Conservation (phyloP, 1,284 basidiomycete genomes). For the Cryptococcus sp. region DNA sequence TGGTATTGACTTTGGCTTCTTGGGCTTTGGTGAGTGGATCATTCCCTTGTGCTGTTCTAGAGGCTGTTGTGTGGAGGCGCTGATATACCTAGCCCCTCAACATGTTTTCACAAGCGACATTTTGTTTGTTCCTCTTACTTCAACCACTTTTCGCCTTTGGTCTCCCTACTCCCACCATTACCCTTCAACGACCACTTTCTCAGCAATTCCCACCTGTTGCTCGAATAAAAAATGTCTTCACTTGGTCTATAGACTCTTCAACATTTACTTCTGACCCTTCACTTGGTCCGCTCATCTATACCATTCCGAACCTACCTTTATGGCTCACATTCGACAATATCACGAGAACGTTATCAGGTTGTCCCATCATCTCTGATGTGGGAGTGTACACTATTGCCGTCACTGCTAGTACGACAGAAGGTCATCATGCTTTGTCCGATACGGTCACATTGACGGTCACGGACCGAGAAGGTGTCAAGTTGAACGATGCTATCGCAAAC, state of each 20-base stretch:
- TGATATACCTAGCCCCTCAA: too few species aligned
- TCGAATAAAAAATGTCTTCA: slow-evolving; percentile 32
- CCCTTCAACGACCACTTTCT: slow-evolving; percentile 36
- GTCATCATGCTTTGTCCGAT: slow-evolving; percentile 15
- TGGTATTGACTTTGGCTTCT: neutral
- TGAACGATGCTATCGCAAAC: slow-evolving; percentile 14
- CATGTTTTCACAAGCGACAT: too few species aligned
- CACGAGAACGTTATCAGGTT: slow-evolving; percentile 18
- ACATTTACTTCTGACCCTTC: slow-evolving; percentile 34
- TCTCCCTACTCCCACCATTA: slow-evolving; percentile 2
- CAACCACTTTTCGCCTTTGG: neutral
- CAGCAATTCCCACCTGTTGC: slow-evolving; percentile 45
- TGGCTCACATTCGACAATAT: slow-evolving; percentile 44
- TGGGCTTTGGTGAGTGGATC: neutral
- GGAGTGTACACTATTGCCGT: slow-evolving; percentile 18
- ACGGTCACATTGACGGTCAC: slow-evolving; percentile 12
- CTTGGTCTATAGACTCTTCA: slow-evolving; percentile 36
- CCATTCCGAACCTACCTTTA: slow-evolving; percentile 43
- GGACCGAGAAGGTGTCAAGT: slow-evolving; percentile 3
- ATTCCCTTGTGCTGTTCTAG: too few species aligned
- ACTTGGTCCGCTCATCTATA: slow-evolving; percentile 30
- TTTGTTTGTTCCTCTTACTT: neutral
- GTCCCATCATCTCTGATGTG: slow-evolving; percentile 20
- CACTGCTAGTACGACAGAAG: slow-evolving; percentile 51
- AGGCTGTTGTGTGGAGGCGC: too few species aligned